Base-by-base conservation (phyloP, 371 early-diverging fungal genomes). In the Fennellomyces sp. region DNA sequence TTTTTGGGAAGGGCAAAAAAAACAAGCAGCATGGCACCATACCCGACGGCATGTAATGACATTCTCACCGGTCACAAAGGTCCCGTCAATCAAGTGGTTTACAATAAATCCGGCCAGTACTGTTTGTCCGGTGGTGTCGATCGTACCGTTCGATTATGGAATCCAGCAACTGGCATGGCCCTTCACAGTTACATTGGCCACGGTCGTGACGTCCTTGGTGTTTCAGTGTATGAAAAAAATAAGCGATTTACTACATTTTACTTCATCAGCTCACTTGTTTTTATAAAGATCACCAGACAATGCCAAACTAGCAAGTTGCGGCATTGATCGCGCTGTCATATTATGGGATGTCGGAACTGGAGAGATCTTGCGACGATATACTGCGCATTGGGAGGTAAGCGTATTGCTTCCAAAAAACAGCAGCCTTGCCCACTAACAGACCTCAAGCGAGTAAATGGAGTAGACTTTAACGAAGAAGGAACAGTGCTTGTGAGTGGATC, bases 271-370 rank as follows among this genome's bases (percentile, higher is more conserved):
- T 29, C 27, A n/a, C 21, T 19, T 29, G 33, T 29, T 42, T 11
- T 65, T 31, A 11, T 25, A 7, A 57, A 85, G 88, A n/a, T 79
- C 91, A 10, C 61, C 68, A 2, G 95, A 93, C 70, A 92, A 94
- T 65, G 75, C 87, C 5, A 82, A 84, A 49, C 88, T 97, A 66
- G 91, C 89, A 7, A 91, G 94, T 45, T 88, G 92, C 52, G 92
- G 94, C 47, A 91, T 82, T 5, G 97, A 96, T 68, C 86, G 89
- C 35, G 63, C 87, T 3, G 91, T 93, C 15, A 80, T 91, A 45
- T 60, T 93, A 11, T 96, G 95, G 95, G 97, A 97, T 66, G 92
- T 97, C 3, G 67, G 81, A 17, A 84, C 90, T 0, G 93, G 93
- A 11, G 76, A 74, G 50, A 76, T 90, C 6, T 71, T 90, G n/a